Evolutionary conservation across 805 yeast species (phyloP), one percentile per base, ranked within the genome.

Genomic region (Ogataea siamensis): DNA sequence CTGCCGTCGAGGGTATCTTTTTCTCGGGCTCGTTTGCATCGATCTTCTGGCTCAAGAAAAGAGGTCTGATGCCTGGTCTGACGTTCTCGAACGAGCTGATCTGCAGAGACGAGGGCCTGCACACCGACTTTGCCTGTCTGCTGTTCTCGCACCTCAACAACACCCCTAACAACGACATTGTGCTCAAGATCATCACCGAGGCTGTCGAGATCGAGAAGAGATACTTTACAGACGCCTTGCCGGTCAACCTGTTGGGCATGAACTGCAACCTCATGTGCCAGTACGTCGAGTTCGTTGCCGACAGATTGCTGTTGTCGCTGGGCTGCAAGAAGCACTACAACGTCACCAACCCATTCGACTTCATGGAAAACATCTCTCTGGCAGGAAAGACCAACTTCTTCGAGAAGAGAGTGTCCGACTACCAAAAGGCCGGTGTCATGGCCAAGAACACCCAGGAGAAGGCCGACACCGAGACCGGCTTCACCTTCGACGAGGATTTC

Each of bases 341-440:
- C 56, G 91, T 75, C 44, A 72, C 86, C 48, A 91, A 91, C 66
- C 99, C 99, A 65, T 91, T 91, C 64, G 99, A 91, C 67, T 91
- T 91, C 63, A 91, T 91, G 99, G 99, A 91, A 74, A 91, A 93
- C 74, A 91, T 91, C 58, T 91, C 98, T 7, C 78, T 91, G 55
- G 95, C 97, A 43, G 99, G 99, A 68, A 91, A 91, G 79, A 91
- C 99, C 56, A 91, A 93, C 75, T 91, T 91, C 80, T 91, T 91
- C 62, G 99, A 91, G 76, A 91, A 91, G 80, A 85, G 99, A 71
- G 99, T 91, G 42, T 85, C 95, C 42, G 99, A 91, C 69, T 91
- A 91, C 71, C 99, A 91, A 72, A 93, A 91, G 73, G 98, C 99
- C 42, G 98, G 99, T 73, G 99, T 91, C 58, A 91, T 91, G 93